Conservation (phyloP, 139 green algal genomes). For the Dunaliella sp. region DNA sequence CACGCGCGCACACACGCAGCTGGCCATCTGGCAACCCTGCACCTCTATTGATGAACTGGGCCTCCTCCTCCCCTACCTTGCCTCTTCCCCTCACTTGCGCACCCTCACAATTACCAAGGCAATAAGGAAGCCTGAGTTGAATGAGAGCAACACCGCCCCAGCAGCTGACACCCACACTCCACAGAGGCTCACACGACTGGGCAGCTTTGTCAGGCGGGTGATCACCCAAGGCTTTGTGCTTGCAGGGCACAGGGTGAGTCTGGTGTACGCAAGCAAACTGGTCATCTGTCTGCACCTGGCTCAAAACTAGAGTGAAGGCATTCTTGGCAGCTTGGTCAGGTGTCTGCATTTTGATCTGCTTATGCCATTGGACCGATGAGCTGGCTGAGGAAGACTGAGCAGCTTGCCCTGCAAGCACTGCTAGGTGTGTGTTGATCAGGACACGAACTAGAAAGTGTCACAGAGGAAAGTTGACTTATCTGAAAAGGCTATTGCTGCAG, state of each 20-base stretch:
- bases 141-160: background rate
- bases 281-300: background rate
- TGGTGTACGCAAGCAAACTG: background rate
- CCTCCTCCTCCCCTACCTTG: background rate
- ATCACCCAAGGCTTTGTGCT: background rate
- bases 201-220: background rate
- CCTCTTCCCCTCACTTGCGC: background rate
- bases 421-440: background rate
- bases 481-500: background rate
- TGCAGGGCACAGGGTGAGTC: background rate
- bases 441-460: background rate
- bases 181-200: background rate
- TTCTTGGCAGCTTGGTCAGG: background rate
- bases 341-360: background rate
- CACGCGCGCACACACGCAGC: background rate
- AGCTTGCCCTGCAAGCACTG: too few relatives aligned
- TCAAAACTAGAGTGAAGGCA: background rate
- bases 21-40: background rate
- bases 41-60: background rate
- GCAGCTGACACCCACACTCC: background rate
- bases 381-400: too few relatives aligned
- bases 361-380: too few relatives aligned
- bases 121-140: background rate
- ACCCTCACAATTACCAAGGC: background rate
- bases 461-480: too few relatives aligned